Evolutionary conservation across 768 basidiomycete species (phyloP), one percentile per base, ranked within the genome.

Genomic region (Xerocomus brunneocitrinus): DNA sequence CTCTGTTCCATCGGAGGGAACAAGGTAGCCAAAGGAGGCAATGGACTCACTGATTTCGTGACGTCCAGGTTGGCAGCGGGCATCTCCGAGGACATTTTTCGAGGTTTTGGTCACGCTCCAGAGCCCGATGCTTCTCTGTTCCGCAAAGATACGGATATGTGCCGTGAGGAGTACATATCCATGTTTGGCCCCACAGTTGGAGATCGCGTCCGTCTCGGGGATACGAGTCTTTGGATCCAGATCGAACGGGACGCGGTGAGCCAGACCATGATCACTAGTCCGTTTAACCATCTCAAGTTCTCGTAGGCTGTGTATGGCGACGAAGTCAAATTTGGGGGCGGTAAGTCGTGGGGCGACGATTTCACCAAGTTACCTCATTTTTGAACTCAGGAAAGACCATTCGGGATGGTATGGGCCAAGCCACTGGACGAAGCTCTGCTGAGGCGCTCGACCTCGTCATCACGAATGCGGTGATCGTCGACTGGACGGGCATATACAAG

Each of bases 261-360:
- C 52, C 46, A 43, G 8, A 28, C n/a, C 13, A 25, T 19, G 19
- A 19, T 38, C 24, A 31, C 34, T 46, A 25, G 13, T 9, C 34
- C 5, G 35, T 41, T 57, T 24, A 34, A 5, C 47, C 25, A 14
- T 50, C 35, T 25, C 12, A n/a, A 52, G 8, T 8, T 56, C 27
- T 31, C 2, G 2, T 53, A 91, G 84, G 89, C 95, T 5, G 74
- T 83, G 4, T 95, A 97, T 65, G 97, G 95, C 2, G 95, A 98
- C 54, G 95, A 98, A 71, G 88, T 91, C 73, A 98, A 98, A 72
- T 99, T 99, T 62, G 97, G 97, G 8, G 95, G 94, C 63, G 95
- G 92, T 84, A 62, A 57, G 72, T 55, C 39, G 13, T 42, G 0
- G 10, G 7, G 22, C 25, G 22, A 38, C 49, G 16, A 9, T 13